Percentiles rank a stretch among this genome's conserved stretches.
These are phyloP conservation scores for Peniophora sp. DNA, from an alignment of 1,284 basidiomycete genomes.

Conservation along the genomic window DNA sequence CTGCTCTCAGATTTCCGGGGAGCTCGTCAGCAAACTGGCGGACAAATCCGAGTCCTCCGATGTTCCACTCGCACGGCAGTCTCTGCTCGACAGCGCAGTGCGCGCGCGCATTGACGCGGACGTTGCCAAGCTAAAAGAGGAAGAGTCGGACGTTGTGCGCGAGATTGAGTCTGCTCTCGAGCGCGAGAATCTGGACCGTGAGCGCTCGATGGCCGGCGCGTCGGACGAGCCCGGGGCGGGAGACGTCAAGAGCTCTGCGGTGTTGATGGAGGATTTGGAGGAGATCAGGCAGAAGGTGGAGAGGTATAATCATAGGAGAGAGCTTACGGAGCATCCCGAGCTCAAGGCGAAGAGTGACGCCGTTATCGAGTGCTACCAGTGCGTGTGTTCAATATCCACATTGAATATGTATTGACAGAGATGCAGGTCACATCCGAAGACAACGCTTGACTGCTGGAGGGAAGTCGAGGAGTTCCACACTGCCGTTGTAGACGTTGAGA, in stretches of 20 bases:
- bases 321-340: constrained; percentile 45
- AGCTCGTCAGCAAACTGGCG: constrained; percentile 69
- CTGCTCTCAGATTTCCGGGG: constrained; percentile 56
- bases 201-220: constrained; percentile 42
- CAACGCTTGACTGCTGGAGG: constrained; percentile 70
- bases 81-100: constrained; percentile 61
- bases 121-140: constrained; percentile 31
- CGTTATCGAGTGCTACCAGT: constrained; percentile 71
- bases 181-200: constrained; percentile 74
- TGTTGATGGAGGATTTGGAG: constrained; percentile 64
- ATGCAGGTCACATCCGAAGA: constrained; percentile 47
- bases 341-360: constrained; percentile 52
- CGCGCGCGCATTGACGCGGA: constrained; percentile 60
- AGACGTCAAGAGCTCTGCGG: constrained; percentile 49
- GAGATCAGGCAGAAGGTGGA: constrained; percentile 67
- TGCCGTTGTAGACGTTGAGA: constrained; percentile 62
- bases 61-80: constrained; percentile 58
- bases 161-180: constrained; percentile 68
- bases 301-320: constrained; percentile 54
- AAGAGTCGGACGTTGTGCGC: constrained; percentile 56
- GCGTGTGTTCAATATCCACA: constrained; percentile 16
- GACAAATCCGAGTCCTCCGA: constrained; percentile 50
- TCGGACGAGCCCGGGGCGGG: constrained; percentile 24
- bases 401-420: background rate
- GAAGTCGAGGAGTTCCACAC: constrained; percentile 69